Evolutionary conservation across 305 asterid genomes (phyloP).

Genomic region (Galium porrigens): DNA sequence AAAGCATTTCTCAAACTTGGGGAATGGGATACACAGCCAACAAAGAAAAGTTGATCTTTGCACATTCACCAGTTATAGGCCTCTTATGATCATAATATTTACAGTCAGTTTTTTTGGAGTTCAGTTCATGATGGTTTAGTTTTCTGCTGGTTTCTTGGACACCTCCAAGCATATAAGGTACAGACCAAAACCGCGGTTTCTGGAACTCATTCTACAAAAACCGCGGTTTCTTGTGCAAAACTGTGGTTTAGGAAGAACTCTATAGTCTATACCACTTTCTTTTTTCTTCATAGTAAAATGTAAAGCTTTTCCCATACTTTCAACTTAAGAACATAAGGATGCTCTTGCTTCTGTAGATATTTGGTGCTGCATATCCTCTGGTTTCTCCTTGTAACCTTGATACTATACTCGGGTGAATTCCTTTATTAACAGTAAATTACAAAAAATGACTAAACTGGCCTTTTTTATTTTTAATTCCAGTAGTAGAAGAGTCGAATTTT

Average conservation of each 20-base stretch:
- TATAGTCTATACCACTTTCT: too few species aligned
- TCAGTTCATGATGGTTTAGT: neutral
- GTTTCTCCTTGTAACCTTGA: neutral
- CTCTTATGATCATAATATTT: constrained; percentile 29
- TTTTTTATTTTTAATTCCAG: too few species aligned
- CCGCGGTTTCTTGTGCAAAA: neutral
- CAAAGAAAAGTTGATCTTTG: constrained; percentile 49
- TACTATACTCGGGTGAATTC: too few species aligned
- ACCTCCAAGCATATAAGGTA: neutral
- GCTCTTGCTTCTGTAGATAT: constrained; percentile 3
- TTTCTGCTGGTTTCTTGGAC: neutral
- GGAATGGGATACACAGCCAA: constrained; percentile 29
- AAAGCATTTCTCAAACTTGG: constrained; percentile 54
- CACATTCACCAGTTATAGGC: constrained; percentile 69
- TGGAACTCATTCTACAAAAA: too few species aligned
- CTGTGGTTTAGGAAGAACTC: neutral
- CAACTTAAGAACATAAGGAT: neutral
- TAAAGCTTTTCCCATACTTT: neutral
- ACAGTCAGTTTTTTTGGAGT: too few species aligned
- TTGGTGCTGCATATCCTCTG: neutral
- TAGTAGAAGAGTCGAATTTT: too few species aligned
- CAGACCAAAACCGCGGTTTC: neutral
- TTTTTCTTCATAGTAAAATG: too few species aligned
- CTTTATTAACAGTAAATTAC: too few species aligned
- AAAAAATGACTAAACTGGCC: too few species aligned